Percentiles rank a stretch among this genome's conserved stretches.
These are phyloP conservation scores for Melastoma candidum DNA, from an alignment of 441 rosid genomes.

Conservation along the genomic window DNA sequence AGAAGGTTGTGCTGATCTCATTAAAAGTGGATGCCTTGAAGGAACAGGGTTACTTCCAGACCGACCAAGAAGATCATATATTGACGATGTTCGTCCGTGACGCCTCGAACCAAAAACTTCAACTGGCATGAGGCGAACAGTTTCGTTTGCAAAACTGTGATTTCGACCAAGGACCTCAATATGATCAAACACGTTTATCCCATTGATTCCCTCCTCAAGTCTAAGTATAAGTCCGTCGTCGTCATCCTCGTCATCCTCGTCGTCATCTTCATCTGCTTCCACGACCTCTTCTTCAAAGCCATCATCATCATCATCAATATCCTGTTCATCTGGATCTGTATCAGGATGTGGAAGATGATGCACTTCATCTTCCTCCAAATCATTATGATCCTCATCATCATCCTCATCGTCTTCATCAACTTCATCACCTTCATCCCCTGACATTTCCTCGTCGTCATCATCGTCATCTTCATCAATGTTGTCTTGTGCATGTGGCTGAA, in stretches of 20 bases:
- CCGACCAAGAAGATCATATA: conserved; percentile 91
- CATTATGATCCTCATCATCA: neutral
- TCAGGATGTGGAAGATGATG: no score
- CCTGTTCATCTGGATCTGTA: conserved; percentile 52
- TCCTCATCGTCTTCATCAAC: conserved; percentile 5
- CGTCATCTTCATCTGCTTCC: conserved; percentile 56
- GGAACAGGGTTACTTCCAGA: conserved; percentile 55
- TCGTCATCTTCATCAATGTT: conserved; percentile 83
- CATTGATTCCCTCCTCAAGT: conserved; percentile 91
- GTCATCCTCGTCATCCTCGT: conserved; percentile 90
- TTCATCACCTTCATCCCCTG: no score
- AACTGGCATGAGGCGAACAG: conserved; percentile 96
- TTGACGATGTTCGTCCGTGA: conserved; percentile 90
- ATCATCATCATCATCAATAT: conserved; percentile 61
- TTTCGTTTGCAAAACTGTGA: conserved; percentile 74
- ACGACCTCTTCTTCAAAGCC: conserved; percentile 90
- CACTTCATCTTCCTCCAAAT: conserved; percentile 34
- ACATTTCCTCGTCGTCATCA: no score
- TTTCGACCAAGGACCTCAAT: conserved; percentile 91
- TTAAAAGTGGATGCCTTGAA: conserved; percentile 84
- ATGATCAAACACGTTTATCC: conserved; percentile 91
- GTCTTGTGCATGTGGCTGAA: conserved; percentile 72
- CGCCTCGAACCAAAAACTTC: conserved; percentile 98
- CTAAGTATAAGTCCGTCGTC: conserved; percentile 88
- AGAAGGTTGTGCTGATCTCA: conserved; percentile 33